Base-by-base conservation (phyloP, 2,329 filamentous ascomycete species). In the Fusarium sp. region DNA sequence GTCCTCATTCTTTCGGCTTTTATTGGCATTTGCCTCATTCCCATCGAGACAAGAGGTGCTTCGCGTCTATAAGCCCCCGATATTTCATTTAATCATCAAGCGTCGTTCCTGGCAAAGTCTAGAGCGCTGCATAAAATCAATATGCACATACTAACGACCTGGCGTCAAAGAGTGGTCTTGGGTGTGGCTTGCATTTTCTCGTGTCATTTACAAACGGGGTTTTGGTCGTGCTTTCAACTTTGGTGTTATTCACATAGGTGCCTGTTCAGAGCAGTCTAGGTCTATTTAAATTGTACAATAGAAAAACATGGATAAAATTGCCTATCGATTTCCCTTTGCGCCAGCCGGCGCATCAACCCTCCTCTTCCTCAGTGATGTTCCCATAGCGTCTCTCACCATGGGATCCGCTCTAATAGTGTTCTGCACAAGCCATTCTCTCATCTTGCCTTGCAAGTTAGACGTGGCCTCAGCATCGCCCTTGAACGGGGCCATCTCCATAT, bases 341-440 rank as follows among this genome's bases (percentile, higher is more conserved):
- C 89, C 89, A 16, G 84, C 83, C 2, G 89, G 89, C 15, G 85
- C 89, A 74, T 89, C 88, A 15, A 83, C 77, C 69, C 90, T 85
- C 72, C 88, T 82, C 75, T 85, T 88, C 76, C 87, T 85, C 59
- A 94, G 80, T 30, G 89, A 89, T 61, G 84, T 86, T 26, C 89
- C 89, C 71, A 97, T 84, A 1, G 94, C 94, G 78, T 93, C 90
- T 71, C 90, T 86, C 10, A 98, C 95, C 80, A 95, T 92, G 1
- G 90, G 90, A 78, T 95, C 92, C 47, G 87, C 88, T 70, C 89
- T 86, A 62, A 97, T 91, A 15, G 90, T 94, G 76, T 97, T 97
- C 78, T 97, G 89, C 51, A 97, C 89, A 71, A 98, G 83, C 86
- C 93, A 97, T 74, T 96, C 92, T 79, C 90, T 92, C 80, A 97